Evolutionary conservation across 139 green algal species (phyloP).

Genomic region (Chlorella ohadii): DNA sequence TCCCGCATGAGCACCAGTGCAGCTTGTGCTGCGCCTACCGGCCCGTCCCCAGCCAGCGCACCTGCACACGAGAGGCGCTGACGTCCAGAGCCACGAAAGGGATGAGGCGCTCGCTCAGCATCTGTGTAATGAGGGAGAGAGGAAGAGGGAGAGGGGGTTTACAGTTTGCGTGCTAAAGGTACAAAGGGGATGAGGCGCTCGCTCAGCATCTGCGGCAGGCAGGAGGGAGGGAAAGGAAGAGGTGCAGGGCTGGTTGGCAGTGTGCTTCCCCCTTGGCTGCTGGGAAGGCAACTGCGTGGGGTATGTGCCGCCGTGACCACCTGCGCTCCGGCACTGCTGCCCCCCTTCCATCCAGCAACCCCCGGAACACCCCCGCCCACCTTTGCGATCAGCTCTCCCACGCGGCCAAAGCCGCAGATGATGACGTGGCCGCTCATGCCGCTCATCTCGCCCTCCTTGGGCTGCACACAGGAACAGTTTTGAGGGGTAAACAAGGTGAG

Average conservation of each 20-base stretch:
- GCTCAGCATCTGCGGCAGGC: too few relatives aligned
- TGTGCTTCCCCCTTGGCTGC: too few relatives aligned
- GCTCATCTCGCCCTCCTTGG: conserved; percentile 76
- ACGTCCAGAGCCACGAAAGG: conserved; percentile 98
- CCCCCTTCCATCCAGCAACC: too few relatives aligned
- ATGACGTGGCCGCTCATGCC: conserved; percentile 94
- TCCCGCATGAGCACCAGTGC: too few relatives aligned
- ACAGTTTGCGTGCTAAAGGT: conserved; percentile 72
- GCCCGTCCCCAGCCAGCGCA: too few relatives aligned
- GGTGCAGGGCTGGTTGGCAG: too few relatives aligned
- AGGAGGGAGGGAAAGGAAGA: too few relatives aligned
- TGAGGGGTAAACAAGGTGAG: background rate
- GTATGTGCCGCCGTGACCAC: too few relatives aligned
- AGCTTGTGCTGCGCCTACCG: too few relatives aligned
- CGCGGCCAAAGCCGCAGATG: conserved; percentile 92
- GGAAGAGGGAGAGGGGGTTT: background rate
- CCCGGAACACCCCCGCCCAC: background rate
- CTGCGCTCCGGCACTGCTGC: too few relatives aligned
- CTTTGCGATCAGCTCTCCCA: conserved; percentile 86
- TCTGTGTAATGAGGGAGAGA: conserved; percentile 56
- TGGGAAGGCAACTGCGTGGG: too few relatives aligned
- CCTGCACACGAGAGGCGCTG: conserved; percentile 68
- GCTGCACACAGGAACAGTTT: conserved; percentile 54
- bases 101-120: conserved; percentile 95
- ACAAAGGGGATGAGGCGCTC: conserved; percentile 98